Evolutionary conservation across 2,329 filamentous ascomycete genomes (phyloP).

Genomic region (Xylogone sp.): DNA sequence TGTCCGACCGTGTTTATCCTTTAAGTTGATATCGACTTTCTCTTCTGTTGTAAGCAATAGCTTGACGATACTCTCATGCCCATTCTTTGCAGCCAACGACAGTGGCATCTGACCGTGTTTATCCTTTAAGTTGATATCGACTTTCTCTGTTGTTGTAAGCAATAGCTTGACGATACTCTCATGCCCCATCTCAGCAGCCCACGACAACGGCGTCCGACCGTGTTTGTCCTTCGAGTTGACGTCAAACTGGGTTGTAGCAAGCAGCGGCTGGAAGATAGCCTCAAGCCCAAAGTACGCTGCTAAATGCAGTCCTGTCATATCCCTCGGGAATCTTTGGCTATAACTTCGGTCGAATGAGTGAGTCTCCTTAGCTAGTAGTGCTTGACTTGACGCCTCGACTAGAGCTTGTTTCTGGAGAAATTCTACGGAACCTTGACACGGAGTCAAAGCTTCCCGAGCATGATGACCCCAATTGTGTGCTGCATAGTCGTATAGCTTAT

Average conservation of each 20-base stretch:
- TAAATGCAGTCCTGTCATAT: slow-evolving; percentile 19
- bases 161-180: slow-evolving; percentile 9
- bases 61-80: neutral
- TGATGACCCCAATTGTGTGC: slow-evolving; percentile 31
- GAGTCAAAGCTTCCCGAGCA: slow-evolving; percentile 13
- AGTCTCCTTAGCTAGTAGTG: slow-evolving; percentile 8
- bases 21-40: neutral
- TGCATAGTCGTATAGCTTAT: slow-evolving; percentile 30
- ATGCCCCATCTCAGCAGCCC: slow-evolving; percentile 13
- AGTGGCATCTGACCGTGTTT: neutral
- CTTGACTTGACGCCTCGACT: slow-evolving; percentile 15
- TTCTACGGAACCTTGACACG: slow-evolving; percentile 4
- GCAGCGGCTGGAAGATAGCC: slow-evolving; percentile 14
- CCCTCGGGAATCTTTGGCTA: slow-evolving; percentile 4
- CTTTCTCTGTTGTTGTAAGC: neutral
- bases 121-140: neutral
- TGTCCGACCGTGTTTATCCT: slow-evolving; percentile 7
- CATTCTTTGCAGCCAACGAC: neutral
- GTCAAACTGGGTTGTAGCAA: slow-evolving; percentile 9
- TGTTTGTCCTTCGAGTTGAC: slow-evolving; percentile 8
- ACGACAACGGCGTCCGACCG: slow-evolving; percentile 13
- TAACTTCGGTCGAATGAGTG: slow-evolving; percentile 3
- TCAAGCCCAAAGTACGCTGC: slow-evolving; percentile 21
- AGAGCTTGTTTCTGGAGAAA: slow-evolving; percentile 15
- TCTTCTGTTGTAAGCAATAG: slow-evolving; percentile 1